Evolutionary conservation across 2,329 filamentous ascomycete species (phyloP), one percentile per base, ranked within the genome.

Genomic region (Ascochyta clinopodiicola): DNA sequence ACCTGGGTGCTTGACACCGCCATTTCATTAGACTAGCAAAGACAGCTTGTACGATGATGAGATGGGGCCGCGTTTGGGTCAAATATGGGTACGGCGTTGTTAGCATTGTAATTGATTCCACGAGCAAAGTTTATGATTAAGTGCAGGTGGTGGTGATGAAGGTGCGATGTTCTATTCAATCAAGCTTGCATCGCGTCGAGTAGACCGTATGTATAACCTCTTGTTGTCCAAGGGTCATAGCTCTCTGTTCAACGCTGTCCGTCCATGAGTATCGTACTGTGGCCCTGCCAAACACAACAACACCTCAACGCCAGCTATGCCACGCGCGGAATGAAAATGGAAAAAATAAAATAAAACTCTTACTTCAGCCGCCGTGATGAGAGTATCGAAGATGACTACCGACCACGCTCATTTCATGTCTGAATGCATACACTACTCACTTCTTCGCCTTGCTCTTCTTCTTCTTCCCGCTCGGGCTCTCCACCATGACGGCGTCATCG

Each of bases 401-500:
- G 9, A 25, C 1, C 24, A 15, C 3, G 5, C 15, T 15, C 2
- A 13, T 34, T 27, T 5, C 32, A 9, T 7, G 13, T 31, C 2
- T 9, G 32, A 35, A 4, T 35, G 32, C 32, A 35, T 17, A 15
- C 27, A 9, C 38, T 48, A 12, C 43, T 51, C 35, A 44, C 19
- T 77, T 73, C 87, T 75, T 88, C 85, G 39, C 51, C 81, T 87
- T 88, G 51, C 80, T 82, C 80, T 86, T 88, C 81, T 86, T 86
- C 85, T 81, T 64, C 78, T 70, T 57, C 74, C 75, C 29, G 76
- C 75, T 19, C 80, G 79, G 81, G n/a, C 77, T 77, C 68, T 95
- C 90, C 44, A 96, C 91, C 60, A 96, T 78, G 22, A 96, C 90
- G 17, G 86, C 86, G 71, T 93, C 89, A 56, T 92, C 89, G 6